Base-by-base conservation (phyloP, 202 grass and related monocot genomes). In the Setaria italica region DNA sequence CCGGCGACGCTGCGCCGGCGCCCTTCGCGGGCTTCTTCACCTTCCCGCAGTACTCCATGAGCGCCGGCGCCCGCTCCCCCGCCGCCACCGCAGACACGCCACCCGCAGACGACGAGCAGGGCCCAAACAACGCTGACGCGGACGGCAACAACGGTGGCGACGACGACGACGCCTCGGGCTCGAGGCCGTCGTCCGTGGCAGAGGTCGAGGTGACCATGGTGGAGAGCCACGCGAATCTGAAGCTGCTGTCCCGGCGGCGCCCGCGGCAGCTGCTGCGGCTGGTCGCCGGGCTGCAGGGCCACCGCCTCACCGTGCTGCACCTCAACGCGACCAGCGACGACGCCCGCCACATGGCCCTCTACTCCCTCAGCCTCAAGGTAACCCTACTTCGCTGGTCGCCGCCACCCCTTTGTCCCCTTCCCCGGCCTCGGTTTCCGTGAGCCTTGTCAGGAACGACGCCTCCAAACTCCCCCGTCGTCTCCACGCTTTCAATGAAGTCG, bases 341-440 rank as follows among this genome's bases (percentile, higher is more conserved):
- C 4, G 80, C 86, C 64, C 78, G 85, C 60, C 33, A 80, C 29
- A 91, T 85, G 89, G 87, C 50, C 1, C 81, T 98, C 68, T 98
- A 95, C 87, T 92, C 83, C 11, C 85, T 98, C 59, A 93, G 85
- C 90, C 92, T 98, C 79, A 98, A 95, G 95, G 95, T 97, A 81
- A 17, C 51, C 51, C 16, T 19, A 35, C 2, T 17, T 51, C 9
- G 10, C 60, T 47, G 20, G 39, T 41, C 4, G 48, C 48, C 48
- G 48, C 19, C 20, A 2, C 21, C 4, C 39, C 39, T 41, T 21
- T 79, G 11, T 12, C 68, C 68, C 68, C 14, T 47, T 67, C 59
- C 43, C 35, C 67, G 35, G 67, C 62, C 19, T 13, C 29, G 60
- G 11, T 32, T 14, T 63, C 11, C 60, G 60, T 6, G 60, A 11